A percentile compares a stretch with the other conserved stretches of the same genome.
Evolutionary conservation across 2,329 filamentous ascomycete genomes (phyloP).

Genomic region (Hypoxylon sp.): DNA sequence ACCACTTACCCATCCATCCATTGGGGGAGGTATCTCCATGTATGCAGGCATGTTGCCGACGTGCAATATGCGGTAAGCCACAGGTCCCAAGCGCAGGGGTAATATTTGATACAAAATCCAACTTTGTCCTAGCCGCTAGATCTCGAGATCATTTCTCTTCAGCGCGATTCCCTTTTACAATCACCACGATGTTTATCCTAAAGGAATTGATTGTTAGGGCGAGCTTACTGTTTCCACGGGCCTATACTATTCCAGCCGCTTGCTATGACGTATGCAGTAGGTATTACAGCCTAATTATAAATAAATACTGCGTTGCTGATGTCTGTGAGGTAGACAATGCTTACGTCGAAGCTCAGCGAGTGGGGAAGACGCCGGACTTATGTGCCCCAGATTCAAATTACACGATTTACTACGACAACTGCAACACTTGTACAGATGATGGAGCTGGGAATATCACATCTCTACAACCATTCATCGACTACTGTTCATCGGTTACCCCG

Average conservation of each 20-base stretch:
- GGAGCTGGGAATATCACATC: background rate
- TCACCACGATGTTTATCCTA: conserved; percentile 1
- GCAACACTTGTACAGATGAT: conserved; percentile 12
- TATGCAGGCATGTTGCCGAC: too few relatives aligned
- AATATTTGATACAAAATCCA: background rate
- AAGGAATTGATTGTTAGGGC: background rate
- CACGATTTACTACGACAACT: background rate
- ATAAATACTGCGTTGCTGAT: background rate
- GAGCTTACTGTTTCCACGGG: background rate
- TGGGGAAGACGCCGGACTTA: conserved; percentile 9
- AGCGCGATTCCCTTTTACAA: background rate
- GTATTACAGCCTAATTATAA: background rate
- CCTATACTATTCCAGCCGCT: background rate
- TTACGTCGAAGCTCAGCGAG: conserved; percentile 17
- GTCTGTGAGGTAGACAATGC: conserved; percentile 26
- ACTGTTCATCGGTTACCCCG: background rate
- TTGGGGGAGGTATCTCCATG: too few relatives aligned
- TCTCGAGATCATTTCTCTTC: background rate
- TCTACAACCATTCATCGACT: conserved; percentile 4
- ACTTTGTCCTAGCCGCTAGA: background rate
- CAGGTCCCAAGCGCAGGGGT: background rate
- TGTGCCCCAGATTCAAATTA: conserved; percentile 13
- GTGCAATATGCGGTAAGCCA: background rate
- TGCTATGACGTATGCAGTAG: conserved; percentile 36
- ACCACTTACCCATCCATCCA: background rate